Evolutionary conservation across 257 asterid species (phyloP).

Genomic region (Ligustrum vulgare): DNA sequence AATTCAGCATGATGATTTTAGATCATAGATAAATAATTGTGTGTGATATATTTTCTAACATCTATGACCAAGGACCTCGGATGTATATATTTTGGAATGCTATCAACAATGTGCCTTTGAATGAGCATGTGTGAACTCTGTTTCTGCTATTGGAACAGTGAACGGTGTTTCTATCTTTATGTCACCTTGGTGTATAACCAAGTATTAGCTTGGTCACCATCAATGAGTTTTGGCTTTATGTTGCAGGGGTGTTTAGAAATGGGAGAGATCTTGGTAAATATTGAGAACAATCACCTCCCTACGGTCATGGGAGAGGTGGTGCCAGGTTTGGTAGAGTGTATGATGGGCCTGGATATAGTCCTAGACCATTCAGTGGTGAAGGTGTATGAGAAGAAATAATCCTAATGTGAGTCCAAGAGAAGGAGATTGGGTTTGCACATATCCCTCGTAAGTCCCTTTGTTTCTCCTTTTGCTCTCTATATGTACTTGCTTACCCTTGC

Average conservation of each 20-base stretch:
- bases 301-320: constrained; percentile 58
- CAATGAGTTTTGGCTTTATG: constrained; percentile 23
- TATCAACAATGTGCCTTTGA: constrained; percentile 17
- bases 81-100: constrained; percentile 18
- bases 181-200: constrained; percentile 9
- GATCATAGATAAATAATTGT: no score
- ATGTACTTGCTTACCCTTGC: constrained; percentile 8
- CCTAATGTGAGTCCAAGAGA: constrained; percentile 91
- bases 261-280: constrained; percentile 66
- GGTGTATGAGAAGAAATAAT: constrained; percentile 62
- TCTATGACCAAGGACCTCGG: constrained; percentile 27
- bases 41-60: no score
- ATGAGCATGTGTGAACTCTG: constrained; percentile 12
- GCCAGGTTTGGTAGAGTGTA: constrained; percentile 67
- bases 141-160: constrained; percentile 30
- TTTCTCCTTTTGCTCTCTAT: not conserved
- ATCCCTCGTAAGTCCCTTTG: constrained; percentile 61
- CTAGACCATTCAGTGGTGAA: constrained; percentile 56
- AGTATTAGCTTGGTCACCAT: constrained; percentile 24
- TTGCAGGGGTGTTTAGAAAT: constrained; percentile 36
- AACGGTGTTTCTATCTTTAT: constrained; percentile 18
- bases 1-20: no score
- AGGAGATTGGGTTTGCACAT: constrained; percentile 92
- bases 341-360: constrained; percentile 60
- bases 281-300: constrained; percentile 67